Evolutionary conservation across 108 stramenopile genomes (phyloP).

Genomic region (Seminavis robusta): DNA sequence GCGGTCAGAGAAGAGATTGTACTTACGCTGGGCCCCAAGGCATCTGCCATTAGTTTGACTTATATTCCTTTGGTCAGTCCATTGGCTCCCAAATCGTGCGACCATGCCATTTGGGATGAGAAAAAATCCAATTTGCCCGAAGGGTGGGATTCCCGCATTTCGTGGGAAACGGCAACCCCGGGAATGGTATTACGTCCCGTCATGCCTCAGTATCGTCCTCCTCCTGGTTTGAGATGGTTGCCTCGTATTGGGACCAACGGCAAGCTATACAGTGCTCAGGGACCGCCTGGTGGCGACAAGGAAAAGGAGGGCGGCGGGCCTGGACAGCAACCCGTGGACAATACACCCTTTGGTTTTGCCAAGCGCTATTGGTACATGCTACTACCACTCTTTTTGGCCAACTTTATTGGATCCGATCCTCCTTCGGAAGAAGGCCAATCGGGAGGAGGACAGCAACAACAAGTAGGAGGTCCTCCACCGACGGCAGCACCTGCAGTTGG

Average conservation of each 20-base stretch:
- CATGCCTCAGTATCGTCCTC: slow-evolving; percentile 54
- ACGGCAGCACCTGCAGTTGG: neutral
- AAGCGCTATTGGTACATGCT: slow-evolving; percentile 81
- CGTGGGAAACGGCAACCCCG: slow-evolving; percentile 59
- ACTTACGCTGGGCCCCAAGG: slow-evolving; percentile 51
- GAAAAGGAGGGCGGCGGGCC: neutral
- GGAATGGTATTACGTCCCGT: slow-evolving; percentile 59
- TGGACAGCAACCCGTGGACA: slow-evolving; percentile 19
- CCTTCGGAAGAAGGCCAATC: slow-evolving; percentile 14
- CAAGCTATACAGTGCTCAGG: too few relatives aligned
- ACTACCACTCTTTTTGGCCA: slow-evolving; percentile 53
- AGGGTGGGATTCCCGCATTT: slow-evolving; percentile 54
- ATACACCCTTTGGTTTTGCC: slow-evolving; percentile 34
- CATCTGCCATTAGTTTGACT: slow-evolving; percentile 51
- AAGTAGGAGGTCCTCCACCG: neutral
- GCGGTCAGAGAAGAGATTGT: slow-evolving; percentile 73
- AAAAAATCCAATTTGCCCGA: slow-evolving; percentile 25
- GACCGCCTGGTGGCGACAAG: too few relatives aligned
- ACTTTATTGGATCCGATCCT: slow-evolving; percentile 37
- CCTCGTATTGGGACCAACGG: slow-evolving; percentile 24
- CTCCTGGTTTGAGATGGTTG: slow-evolving; percentile 68
- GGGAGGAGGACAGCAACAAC: neutral
- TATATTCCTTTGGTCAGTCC: slow-evolving; percentile 77
- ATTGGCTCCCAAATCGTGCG: slow-evolving; percentile 68
- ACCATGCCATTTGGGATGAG: too few relatives aligned